Percentiles rank a stretch among this genome's conserved stretches.
phyloP scores from a whole-genome alignment of 2,329 filamentous ascomycete genomes.

The Leptographium lundbergii region DNA sequence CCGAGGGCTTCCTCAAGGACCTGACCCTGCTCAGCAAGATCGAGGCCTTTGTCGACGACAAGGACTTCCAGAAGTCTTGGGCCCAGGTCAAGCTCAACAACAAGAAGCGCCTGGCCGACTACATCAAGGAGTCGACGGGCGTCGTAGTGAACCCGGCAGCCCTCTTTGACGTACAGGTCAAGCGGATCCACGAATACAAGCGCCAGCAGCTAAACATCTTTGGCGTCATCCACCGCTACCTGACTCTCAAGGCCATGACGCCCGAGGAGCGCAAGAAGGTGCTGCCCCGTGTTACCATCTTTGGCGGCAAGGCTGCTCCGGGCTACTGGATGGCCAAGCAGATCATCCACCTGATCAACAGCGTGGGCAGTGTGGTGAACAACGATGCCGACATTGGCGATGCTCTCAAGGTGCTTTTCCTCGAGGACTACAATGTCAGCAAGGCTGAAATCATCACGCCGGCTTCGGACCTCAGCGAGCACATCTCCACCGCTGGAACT shows the following conservation, averaged over 20 bases:
- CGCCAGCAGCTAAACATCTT: conserved; percentile 98
- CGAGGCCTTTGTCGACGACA: conserved; percentile 73
- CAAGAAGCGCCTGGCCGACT: conserved; percentile 82
- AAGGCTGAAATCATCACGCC: conserved; percentile 96
- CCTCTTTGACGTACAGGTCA: conserved; percentile 94
- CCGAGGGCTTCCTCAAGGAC: conserved; percentile 73
- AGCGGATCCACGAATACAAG: conserved; percentile 99
- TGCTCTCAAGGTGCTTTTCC: conserved; percentile 89
- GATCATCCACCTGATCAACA: conserved; percentile 93
- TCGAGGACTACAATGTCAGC: conserved; percentile 98
- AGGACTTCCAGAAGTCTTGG: conserved; percentile 87
- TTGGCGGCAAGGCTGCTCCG: conserved; percentile 93
- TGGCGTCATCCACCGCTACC: conserved; percentile 88
- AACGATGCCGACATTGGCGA: conserved; percentile 86
- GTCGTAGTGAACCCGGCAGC: conserved; percentile 76
- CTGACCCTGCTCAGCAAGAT: conserved; percentile 76
- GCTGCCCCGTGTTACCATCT: conserved; percentile 82
- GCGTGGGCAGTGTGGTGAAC: conserved; percentile 81
- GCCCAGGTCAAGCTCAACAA: conserved; percentile 93
- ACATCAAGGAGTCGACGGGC: conserved; percentile 72
- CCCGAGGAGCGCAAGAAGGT: conserved; percentile 78
- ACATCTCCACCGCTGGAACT: conserved; percentile 95
- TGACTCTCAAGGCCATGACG: conserved; percentile 75
- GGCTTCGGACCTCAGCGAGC: conserved; percentile 92
- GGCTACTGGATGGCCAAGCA: conserved; percentile 99